These are phyloP conservation scores for Cryphonectria nitschkei DNA, from an alignment of 2,329 filamentous ascomycete genomes.

Conservation along the genomic window DNA sequence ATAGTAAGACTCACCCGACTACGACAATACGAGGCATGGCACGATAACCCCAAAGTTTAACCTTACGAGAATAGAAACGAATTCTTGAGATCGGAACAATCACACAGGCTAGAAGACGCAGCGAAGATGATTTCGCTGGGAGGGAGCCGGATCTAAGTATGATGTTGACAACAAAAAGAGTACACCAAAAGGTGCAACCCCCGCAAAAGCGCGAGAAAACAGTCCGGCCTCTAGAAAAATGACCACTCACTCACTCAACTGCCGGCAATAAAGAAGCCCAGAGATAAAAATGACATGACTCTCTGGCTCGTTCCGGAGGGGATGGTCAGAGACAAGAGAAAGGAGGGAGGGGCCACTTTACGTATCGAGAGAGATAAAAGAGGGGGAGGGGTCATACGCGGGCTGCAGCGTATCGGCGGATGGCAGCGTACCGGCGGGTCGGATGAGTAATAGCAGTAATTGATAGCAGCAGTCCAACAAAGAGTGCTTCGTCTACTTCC, in stretches of 20 bases:
- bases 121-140: neutral
- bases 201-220: neutral
- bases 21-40: constrained; percentile 44
- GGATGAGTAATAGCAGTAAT: neutral
- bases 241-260: neutral
- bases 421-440: neutral
- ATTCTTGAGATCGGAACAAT: neutral
- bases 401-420: neutral
- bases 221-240: neutral
- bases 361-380: neutral
- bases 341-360: neutral
- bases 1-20: constrained; percentile 40
- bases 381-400: neutral
- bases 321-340: neutral
- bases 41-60: neutral
- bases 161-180: neutral
- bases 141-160: neutral
- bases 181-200: neutral
- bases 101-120: neutral
- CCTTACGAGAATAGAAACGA: neutral
- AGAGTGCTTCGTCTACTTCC: too few species aligned
- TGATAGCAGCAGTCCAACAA: neutral
- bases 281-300: constrained; percentile 6
- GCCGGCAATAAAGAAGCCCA: neutral
- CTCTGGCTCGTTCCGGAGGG: neutral